Base-by-base conservation (phyloP, 352 stramenopile genomes). In the Phytophthora hibernalis region DNA sequence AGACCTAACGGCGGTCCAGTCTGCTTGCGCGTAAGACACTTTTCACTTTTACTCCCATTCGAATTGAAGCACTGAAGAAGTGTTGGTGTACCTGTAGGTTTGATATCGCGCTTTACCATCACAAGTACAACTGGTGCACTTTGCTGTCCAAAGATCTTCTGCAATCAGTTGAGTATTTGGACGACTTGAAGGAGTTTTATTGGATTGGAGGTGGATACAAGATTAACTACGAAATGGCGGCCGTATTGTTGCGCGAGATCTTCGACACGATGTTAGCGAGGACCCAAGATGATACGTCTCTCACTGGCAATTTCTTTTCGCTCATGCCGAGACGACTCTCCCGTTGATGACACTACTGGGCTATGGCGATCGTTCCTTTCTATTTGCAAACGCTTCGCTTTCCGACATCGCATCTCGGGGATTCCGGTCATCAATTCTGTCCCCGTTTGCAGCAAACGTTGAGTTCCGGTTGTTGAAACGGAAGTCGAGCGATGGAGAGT, bases 171-270 rank as follows among this genome's bases (percentile, higher is more conserved):
- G 78, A 89, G 45, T 89, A 73, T 24, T 18, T 78, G 8, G 72
- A 78, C 26, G 78, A 89, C 18, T 54, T 89, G 8, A 53, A 81
- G 42, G 33, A 74, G 50, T 89, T 82, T 37, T 89, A 87, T 54
- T 68, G 74, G 35, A 72, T 77, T 31, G 80, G 76, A 0, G 66
- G 31, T 8, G 80, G 78, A 0, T 86, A 81, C 54, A 50, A 64
- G 21, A 80, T 89, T 48, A 84, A 83, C 52, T 87, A 85, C 28
- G 72, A 82, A 35, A 89, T 89, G 63, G 61, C 80, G 2, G 45
- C 74, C 1, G 51, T 82, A 9, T 57, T 89, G 0, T 49, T 89
- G 1, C 62, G 62, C 5, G 55, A 83, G 24, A 61, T 87, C 3
- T 75, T 78, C 21, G 9, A 21, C 15, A 72, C 48, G 20, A 85